Evolutionary conservation across 352 stramenopile species (phyloP).

Genomic region (Sclerospora graminicola): DNA sequence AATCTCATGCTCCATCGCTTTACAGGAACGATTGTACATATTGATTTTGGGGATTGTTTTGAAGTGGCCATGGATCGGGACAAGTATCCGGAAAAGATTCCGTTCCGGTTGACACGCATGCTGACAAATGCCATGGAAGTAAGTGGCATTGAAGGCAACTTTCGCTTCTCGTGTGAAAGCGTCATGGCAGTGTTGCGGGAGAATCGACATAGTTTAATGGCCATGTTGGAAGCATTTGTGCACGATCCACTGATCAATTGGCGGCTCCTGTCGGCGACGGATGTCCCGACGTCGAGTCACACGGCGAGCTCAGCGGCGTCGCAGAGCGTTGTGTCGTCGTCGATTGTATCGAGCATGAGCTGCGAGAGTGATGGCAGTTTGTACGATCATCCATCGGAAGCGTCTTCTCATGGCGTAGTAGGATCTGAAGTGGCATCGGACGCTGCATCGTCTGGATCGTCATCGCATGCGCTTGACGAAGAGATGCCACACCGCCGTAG

Average conservation of each 20-base stretch:
- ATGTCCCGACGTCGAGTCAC: constrained; percentile 65
- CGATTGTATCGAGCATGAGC: constrained; percentile 10
- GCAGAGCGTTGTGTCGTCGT: too few species aligned
- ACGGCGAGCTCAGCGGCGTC: too few species aligned
- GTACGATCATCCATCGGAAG: constrained; percentile 17
- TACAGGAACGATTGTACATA: constrained; percentile 95
- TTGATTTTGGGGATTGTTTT: constrained; percentile 96
- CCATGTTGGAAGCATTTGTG: constrained; percentile 99
- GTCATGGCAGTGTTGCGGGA: constrained; percentile 36
- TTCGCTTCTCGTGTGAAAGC: constrained; percentile 91
- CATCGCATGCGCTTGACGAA: too few species aligned
- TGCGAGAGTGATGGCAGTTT: constrained; percentile 11
- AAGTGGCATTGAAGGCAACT: constrained; percentile 97
- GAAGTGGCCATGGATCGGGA: constrained; percentile 98
- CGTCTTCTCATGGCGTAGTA: neutral
- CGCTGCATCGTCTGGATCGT: constrained; percentile 1
- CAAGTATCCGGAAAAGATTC: constrained; percentile 99
- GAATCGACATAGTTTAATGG: constrained; percentile 96
- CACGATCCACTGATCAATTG: constrained; percentile 98
- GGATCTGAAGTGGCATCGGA: neutral
- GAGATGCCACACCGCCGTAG: constrained; percentile 22
- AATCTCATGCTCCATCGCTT: constrained; percentile 99
- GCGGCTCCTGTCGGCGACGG: constrained; percentile 89
- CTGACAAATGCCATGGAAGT: constrained; percentile 98
- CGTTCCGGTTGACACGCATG: constrained; percentile 99